A percentile compares a stretch with the other conserved stretches of the same genome.
These are phyloP conservation scores for Cyberlindnera amylophila DNA, from an alignment of 805 yeast species.

Conservation along the genomic window DNA sequence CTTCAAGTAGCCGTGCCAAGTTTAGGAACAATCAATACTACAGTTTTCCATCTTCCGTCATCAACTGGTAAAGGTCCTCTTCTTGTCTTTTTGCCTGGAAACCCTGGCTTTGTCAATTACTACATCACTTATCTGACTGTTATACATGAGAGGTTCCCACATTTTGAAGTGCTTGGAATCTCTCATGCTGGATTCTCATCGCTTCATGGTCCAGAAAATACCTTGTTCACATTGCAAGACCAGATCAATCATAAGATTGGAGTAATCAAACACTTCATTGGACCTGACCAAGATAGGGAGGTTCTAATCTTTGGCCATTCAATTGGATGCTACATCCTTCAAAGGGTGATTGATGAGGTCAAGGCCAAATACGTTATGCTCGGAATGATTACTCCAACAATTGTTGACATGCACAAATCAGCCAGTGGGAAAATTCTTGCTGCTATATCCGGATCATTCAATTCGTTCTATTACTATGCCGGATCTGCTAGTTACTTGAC, in stretches of 20 bases:
- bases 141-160: constrained; percentile 40
- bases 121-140: constrained; percentile 50
- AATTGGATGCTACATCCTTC: constrained; percentile 63
- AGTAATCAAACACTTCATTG: constrained; percentile 38
- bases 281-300: constrained; percentile 25
- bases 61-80: constrained; percentile 29
- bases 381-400: constrained; percentile 69
- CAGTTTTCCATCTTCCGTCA: constrained; percentile 8
- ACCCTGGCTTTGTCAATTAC: constrained; percentile 69
- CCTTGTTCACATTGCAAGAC: constrained; percentile 41
- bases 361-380: constrained; percentile 36
- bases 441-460: constrained; percentile 23
- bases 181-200: constrained; percentile 58
- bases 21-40: constrained; percentile 6
- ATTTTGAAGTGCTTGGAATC: constrained; percentile 51
- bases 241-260: constrained; percentile 58
- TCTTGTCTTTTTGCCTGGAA: constrained; percentile 66
- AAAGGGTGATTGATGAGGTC: constrained; percentile 40
- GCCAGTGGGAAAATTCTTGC: constrained; percentile 36
- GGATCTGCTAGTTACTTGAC: constrained; percentile 29
- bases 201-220: constrained; percentile 16
- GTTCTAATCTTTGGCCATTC: constrained; percentile 64
- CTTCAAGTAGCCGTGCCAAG: constrained; percentile 1
- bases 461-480: constrained; percentile 29
- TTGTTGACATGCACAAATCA: constrained; percentile 53